These are phyloP conservation scores for Berkeleyomyces rouxiae DNA, from an alignment of 2,329 filamentous ascomycete genomes.

Conservation along the genomic window DNA sequence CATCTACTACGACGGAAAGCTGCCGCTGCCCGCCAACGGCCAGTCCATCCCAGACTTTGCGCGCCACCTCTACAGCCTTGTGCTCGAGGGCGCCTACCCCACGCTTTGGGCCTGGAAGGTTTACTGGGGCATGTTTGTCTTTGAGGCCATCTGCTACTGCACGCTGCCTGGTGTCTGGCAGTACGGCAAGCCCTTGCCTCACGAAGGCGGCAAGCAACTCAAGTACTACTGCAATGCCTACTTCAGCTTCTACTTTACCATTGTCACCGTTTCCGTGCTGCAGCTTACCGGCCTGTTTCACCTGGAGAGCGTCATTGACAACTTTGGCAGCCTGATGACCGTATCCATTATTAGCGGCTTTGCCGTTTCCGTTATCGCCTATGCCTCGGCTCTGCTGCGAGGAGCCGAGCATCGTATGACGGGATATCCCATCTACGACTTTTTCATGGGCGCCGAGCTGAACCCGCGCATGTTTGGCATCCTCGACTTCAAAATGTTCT, in stretches of 20 bases:
- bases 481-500: slow-evolving; percentile 93
- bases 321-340: slow-evolving; percentile 84
- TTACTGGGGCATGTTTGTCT: slow-evolving; percentile 86
- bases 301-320: slow-evolving; percentile 80
- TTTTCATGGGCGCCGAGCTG: slow-evolving; percentile 84
- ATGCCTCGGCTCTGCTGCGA: slow-evolving; percentile 65
- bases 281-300: slow-evolving; percentile 77
- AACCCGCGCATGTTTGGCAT: slow-evolving; percentile 79
- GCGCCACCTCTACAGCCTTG: slow-evolving; percentile 50
- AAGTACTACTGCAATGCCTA: slow-evolving; percentile 90
- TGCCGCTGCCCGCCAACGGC: slow-evolving; percentile 49
- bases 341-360: slow-evolving; percentile 88
- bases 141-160: slow-evolving; percentile 71
- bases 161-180: slow-evolving; percentile 73
- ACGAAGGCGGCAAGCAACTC: slow-evolving; percentile 70
- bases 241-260: slow-evolving; percentile 73
- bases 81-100: slow-evolving; percentile 75
- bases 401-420: slow-evolving; percentile 88
- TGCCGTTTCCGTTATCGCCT: slow-evolving; percentile 66
- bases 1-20: slow-evolving; percentile 74
- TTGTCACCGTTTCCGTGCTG: slow-evolving; percentile 50
- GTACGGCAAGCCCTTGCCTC: slow-evolving; percentile 74
- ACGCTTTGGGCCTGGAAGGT: slow-evolving; percentile 70
- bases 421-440: slow-evolving; percentile 69
- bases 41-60: slow-evolving; percentile 57